phyloP scores from a whole-genome alignment of 2,329 filamentous ascomycete genomes.

The Talaromyces sp. region DNA sequence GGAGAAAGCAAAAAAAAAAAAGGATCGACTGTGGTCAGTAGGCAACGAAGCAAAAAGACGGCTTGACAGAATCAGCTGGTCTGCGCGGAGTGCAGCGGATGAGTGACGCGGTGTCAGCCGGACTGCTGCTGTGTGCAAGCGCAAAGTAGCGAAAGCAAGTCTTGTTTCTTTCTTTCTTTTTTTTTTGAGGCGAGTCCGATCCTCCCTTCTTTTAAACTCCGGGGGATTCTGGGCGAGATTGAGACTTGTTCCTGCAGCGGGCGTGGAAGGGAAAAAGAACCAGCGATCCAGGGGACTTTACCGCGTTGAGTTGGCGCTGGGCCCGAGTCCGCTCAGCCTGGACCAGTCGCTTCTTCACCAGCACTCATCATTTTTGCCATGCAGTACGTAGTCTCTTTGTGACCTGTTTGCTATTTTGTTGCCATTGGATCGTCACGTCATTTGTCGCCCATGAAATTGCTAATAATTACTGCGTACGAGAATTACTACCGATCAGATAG shows the following conservation, averaged over 20 bases:
- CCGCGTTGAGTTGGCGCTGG: constrained; percentile 2
- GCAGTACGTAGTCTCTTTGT: neutral
- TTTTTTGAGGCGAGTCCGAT: neutral
- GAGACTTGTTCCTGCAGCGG: neutral
- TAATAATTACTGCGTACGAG: neutral
- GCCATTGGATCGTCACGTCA: too few relatives aligned
- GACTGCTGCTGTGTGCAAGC: neutral
- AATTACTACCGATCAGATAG: neutral
- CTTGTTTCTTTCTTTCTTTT: neutral
- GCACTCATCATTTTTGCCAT: neutral
- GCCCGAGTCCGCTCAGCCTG: neutral
- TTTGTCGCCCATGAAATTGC: too few relatives aligned
- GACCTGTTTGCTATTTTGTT: neutral
- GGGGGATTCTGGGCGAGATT: constrained; percentile 3
- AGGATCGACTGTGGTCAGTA: constrained; percentile 14
- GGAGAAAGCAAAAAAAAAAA: neutral
- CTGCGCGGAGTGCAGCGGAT: neutral
- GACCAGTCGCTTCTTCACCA: too few relatives aligned
- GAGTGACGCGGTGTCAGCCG: neutral
- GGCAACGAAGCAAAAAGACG: neutral
- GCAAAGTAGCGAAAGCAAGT: neutral
- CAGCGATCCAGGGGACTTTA: constrained; percentile 5
- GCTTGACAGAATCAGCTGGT: neutral
- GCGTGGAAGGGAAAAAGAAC: neutral
- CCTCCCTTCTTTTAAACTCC: neutral